Evolutionary conservation across 768 basidiomycete genomes (phyloP), one percentile per base, ranked within the genome.

Genomic region (Collybia mongolica): DNA sequence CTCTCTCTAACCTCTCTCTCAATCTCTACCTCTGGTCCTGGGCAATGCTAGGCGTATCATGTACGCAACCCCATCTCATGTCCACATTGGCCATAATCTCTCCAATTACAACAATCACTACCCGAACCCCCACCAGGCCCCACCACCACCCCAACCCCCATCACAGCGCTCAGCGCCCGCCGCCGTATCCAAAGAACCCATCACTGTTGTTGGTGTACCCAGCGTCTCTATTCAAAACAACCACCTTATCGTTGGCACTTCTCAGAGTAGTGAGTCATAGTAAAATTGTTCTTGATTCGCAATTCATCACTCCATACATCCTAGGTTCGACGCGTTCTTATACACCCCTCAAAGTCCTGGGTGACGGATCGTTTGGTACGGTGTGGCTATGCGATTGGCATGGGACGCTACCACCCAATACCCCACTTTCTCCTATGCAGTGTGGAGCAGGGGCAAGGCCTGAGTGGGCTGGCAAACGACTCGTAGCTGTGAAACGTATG

Each of bases 351-450:
- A 98, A 98, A 75, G 88, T 90, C 54, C 83, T 99, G 67, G 97
- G 97, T 37, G 96, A 98, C 67, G 97, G 97, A 48, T 98, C 96
- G 5, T 98, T 99, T 65, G 97, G 97, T 45, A 98, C 94, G 3
- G 97, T 99, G 57, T 93, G 91, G 86, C 81, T 99, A 60, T 97
- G 95, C 70, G 97, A 99, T 79, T 99, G 96, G 96, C 93, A 97
- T 77, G 92, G 91, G 64, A 84, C 90, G 54, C 76, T 98, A 65
- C 92, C 93, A 65, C 86, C 92, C 68, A 89, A 90, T 77, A 91
- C 90, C 45, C 86, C 88, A 38, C 72, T 93, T 55, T 93, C 93
- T 18, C 90, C 94, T 32, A 97, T 97, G 95, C 94, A 97, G 67
- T 92, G 92, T 70, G 91, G 92, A 43, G 89, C 88, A 44, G 91